These are phyloP conservation scores for Marsdenia floribunda DNA, from an alignment of 257 asterid genomes.

Conservation along the genomic window DNA sequence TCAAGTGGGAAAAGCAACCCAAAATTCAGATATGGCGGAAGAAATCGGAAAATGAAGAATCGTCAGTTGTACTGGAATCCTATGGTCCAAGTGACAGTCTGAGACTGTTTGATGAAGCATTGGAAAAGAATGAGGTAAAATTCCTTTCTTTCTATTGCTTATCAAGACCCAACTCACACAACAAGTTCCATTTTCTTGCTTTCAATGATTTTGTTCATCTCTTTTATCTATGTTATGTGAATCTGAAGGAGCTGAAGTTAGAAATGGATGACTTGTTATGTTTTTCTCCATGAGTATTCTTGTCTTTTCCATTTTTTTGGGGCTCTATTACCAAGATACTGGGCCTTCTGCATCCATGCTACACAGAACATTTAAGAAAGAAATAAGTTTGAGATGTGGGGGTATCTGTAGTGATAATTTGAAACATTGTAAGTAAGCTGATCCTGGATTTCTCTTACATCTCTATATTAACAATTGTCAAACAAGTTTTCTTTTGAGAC, in stretches of 20 bases:
- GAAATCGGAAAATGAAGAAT: constrained; percentile 41
- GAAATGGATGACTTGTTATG: neutral
- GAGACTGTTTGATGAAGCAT: constrained; percentile 57
- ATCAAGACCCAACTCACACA: neutral
- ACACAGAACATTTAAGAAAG: neutral
- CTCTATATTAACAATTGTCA: neutral
- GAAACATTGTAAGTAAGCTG: neutral
- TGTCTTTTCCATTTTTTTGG: neutral
- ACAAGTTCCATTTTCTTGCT: neutral
- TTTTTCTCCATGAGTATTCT: neutral
- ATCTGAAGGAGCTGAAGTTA: neutral
- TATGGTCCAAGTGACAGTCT: constrained; percentile 44
- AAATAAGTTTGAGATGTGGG: neutral
- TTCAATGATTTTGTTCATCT: neutral
- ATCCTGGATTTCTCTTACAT: neutral
- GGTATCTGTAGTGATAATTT: neutral
- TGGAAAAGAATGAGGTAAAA: constrained; percentile 65
- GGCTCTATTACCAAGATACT: neutral
- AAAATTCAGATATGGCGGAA: constrained; percentile 68
- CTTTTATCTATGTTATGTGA: neutral
- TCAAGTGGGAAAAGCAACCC: constrained; percentile 76
- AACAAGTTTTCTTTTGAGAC: neutral
- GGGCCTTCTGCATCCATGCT: neutral
- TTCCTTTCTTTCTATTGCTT: constrained; percentile 6
- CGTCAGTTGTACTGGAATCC: constrained; percentile 42